A percentile compares a stretch with the other conserved stretches of the same genome.
phyloP scores from a whole-genome alignment of 768 basidiomycete genomes.

The Leucogyrophana mollusca region DNA sequence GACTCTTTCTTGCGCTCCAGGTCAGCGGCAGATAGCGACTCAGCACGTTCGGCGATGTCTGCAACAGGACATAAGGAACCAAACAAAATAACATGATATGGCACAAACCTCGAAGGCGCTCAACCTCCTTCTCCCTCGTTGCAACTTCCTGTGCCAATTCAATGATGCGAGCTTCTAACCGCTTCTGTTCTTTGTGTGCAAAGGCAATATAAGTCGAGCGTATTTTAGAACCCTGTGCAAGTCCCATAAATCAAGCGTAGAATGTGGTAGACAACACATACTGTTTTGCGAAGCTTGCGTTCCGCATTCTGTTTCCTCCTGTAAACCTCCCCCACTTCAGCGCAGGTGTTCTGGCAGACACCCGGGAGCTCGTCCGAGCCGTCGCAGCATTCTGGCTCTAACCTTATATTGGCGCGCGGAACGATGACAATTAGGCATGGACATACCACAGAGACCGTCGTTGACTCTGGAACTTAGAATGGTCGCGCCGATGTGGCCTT shows the following conservation, averaged over 20 bases:
- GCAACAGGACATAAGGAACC: not conserved
- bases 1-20: conserved; percentile 85
- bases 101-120: conserved; percentile 62
- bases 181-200: conserved; percentile 86
- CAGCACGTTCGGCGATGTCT: conserved; percentile 79
- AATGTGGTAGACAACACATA: conserved; percentile 38
- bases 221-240: conserved; percentile 88
- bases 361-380: conserved; percentile 90
- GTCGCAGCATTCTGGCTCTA: conserved; percentile 93
- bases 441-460: conserved; percentile 91
- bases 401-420: conserved; percentile 11
- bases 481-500: conserved; percentile 79
- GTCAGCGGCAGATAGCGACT: conserved; percentile 75
- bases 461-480: conserved; percentile 83
- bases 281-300: conserved; percentile 77
- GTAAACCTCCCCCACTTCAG: conserved; percentile 69
- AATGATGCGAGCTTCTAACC: conserved; percentile 66
- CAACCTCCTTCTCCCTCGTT: conserved; percentile 67
- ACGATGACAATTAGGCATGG: not conserved
- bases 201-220: conserved; percentile 84
- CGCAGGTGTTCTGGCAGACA: conserved; percentile 76
- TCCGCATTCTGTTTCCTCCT: conserved; percentile 70
- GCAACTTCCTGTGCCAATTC: conserved; percentile 56
- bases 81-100: not conserved
- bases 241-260: not conserved